These are phyloP conservation scores for Vicia sativa DNA, from an alignment of 306 rosid species.

Conservation along the genomic window DNA sequence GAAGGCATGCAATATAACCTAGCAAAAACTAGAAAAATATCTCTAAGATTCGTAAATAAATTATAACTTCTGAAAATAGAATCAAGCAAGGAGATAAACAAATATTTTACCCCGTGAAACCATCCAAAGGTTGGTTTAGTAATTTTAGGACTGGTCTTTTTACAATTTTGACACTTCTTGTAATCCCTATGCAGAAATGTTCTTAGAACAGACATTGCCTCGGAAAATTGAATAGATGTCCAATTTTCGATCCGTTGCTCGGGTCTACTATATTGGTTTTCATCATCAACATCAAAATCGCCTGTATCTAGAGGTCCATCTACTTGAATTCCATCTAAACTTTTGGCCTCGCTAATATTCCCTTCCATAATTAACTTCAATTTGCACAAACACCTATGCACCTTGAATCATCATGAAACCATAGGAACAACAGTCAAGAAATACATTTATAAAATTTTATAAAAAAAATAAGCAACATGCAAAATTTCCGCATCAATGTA, in stretches of 20 bases:
- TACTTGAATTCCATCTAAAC: constrained; percentile 40
- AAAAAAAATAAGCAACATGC: constrained; percentile 16
- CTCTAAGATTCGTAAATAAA: too few species aligned
- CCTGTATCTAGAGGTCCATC: constrained; percentile 31
- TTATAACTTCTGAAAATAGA: constrained; percentile 22
- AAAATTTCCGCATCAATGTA: constrained; percentile 17
- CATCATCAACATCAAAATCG: constrained; percentile 41
- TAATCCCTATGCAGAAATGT: constrained; percentile 39
- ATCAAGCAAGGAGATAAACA: constrained; percentile 26
- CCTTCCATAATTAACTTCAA: constrained; percentile 74
- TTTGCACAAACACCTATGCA: constrained; percentile 54
- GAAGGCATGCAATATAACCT: too few species aligned
- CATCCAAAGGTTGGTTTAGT: constrained; percentile 82
- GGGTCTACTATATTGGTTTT: constrained; percentile 27
- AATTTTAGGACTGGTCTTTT: constrained; percentile 50
- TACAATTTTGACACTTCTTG: constrained; percentile 56
- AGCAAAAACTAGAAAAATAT: too few species aligned
- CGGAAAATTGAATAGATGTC: constrained; percentile 81
- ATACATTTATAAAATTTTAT: constrained; percentile 14
- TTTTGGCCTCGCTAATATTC: constrained; percentile 59
- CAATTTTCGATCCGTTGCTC: constrained; percentile 49
- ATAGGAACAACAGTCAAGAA: constrained; percentile 20
- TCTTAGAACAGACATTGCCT: constrained; percentile 64
- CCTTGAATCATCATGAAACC: constrained; percentile 50
- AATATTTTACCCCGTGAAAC: constrained; percentile 64